Evolutionary conservation across 768 basidiomycete genomes (phyloP), one percentile per base, ranked within the genome.

Genomic region (Termitomyces bulborhizus): DNA sequence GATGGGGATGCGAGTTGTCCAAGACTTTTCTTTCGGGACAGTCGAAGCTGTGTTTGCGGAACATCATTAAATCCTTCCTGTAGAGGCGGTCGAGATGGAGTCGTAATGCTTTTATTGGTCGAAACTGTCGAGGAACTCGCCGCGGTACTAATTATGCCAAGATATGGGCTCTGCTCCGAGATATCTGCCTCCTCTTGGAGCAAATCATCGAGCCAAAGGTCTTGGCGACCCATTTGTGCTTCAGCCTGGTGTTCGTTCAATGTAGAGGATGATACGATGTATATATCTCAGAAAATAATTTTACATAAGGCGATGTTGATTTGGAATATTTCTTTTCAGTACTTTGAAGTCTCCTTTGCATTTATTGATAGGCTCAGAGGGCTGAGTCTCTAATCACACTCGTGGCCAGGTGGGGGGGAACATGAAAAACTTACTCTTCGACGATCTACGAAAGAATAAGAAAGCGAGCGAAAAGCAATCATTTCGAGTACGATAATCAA

Each of bases 111-210:
- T 16, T 54, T 60, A 24, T 60, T 45, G 26, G 61, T 65, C 32
- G 62, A 59, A 5, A 63, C 61, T 13, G 63, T 55, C 9, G 63
- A 59, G 11, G 66, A 62, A 55, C 64, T 68, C 11, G 59, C 65
- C 31, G 62, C 59, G 1, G 67, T 62, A 7, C 49, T 57, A 24
- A 62, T 58, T 9, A 58, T 53, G 40, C 48, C 46, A 7, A 64
- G 53, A 55, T 68, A 68, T 50, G 66, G 66, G 58, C 66, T 68
- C 24, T 58, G 56, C 36, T 66, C 64, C 24, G 61, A 62, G 36
- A 68, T 68, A 54, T 68, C 67, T 57, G 64, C 66, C 53, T 68
- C 67, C 55, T 63, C 62, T 57, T 65, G 62, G 3, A 62, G 46
- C 3, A 56, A 53, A 6, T 61, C 61, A 39, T 66, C 62, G 43